These are phyloP conservation scores for Crithidia brevicula DNA, from an alignment of 208 protist species.

Conservation along the genomic window DNA sequence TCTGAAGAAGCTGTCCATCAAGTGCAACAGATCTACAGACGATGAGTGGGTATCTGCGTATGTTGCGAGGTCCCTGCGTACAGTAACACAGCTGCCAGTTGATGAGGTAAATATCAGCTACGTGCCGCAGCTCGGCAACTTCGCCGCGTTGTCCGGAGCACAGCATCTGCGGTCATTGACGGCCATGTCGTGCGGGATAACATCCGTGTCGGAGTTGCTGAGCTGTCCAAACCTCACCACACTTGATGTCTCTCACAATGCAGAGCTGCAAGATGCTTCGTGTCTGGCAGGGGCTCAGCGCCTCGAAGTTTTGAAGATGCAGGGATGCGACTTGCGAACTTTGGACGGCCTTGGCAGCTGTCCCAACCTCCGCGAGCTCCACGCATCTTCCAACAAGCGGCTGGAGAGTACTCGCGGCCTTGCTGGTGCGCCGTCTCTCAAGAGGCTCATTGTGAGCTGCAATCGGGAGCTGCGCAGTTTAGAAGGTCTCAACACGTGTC, in stretches of 20 bases:
- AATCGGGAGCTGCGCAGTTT: background rate
- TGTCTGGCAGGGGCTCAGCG: background rate
- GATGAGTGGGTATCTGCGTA: background rate
- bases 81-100: background rate
- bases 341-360: background rate
- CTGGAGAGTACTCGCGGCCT: constrained; percentile 5
- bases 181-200: background rate
- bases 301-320: background rate
- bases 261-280: background rate
- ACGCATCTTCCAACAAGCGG: background rate
- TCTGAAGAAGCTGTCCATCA: background rate
- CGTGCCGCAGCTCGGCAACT: background rate
- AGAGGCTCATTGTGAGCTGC: background rate
- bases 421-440: background rate
- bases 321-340: background rate
- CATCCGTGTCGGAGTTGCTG: background rate
- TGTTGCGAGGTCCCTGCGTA: background rate
- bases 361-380: background rate
- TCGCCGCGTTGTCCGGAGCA: background rate
- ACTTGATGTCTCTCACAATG: constrained; percentile 2
- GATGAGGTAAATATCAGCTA: background rate
- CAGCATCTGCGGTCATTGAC: background rate
- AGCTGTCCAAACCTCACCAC: background rate
- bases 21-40: background rate
- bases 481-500: too few relatives aligned